Conservation (phyloP, 495 filamentous ascomycete genomes). For the Pseudomonodictys pantanalensis region DNA sequence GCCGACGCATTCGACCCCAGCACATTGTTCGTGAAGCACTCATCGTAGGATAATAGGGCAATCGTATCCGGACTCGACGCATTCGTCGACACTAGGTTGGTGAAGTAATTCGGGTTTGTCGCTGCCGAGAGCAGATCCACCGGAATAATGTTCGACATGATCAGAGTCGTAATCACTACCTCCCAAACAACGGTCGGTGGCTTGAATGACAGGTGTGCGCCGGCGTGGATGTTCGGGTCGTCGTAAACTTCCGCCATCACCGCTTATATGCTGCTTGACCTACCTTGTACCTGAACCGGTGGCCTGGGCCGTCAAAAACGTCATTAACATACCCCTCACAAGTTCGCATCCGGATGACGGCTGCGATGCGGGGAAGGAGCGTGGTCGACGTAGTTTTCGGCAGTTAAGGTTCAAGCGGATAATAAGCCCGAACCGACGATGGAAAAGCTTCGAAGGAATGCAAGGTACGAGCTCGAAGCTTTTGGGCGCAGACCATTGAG, state of each 20-base stretch:
- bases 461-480: not conserved
- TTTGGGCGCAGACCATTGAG: not conserved
- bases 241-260: not conserved
- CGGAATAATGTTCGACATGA: conserved; percentile 34
- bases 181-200: conserved; percentile 1
- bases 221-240: not conserved
- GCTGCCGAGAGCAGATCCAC: conserved; percentile 37
- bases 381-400: too few species aligned
- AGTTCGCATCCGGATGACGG: too few species aligned
- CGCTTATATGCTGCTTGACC: not conserved
- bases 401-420: not conserved
- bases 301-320: not conserved
- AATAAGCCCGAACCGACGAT: not conserved
- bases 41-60: conserved; percentile 36
- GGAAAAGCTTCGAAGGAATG: not conserved
- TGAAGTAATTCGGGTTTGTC: conserved; percentile 33
- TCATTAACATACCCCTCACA: too few species aligned
- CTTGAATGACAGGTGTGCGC: not conserved
- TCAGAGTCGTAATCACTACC: conserved; percentile 1
- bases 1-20: conserved; percentile 35
- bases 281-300: not conserved
- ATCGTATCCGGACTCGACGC: conserved; percentile 26
- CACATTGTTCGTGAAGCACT: conserved; percentile 33
- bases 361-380: too few species aligned
- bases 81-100: conserved; percentile 28